Conservation (phyloP, 2,329 filamentous ascomycete genomes). For the Dendrostoma leiphaemia region DNA sequence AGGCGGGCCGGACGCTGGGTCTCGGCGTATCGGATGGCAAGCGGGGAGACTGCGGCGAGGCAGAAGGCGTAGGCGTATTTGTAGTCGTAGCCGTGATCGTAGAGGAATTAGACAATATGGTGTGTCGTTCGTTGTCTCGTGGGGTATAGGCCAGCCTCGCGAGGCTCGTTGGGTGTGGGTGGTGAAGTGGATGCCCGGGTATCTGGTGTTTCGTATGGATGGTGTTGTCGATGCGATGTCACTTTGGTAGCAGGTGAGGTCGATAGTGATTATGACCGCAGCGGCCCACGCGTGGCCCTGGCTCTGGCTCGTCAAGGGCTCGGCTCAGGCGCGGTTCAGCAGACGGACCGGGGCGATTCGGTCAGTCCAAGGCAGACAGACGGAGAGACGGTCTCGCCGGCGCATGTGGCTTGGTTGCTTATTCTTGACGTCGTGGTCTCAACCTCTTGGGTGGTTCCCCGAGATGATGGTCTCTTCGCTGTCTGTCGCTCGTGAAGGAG, state of each 20-base stretch:
- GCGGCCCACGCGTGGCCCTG: background rate
- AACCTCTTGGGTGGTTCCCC: too few species aligned
- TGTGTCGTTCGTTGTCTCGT: constrained; percentile 1
- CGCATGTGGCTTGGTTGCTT: background rate
- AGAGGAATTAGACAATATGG: background rate
- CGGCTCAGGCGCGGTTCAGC: background rate
- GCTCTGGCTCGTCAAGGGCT: background rate
- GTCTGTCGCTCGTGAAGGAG: too few species aligned
- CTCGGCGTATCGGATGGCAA: background rate
- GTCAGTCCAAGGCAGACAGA: too few species aligned
- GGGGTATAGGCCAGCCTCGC: constrained; percentile 8
- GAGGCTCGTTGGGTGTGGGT: constrained; percentile 1
- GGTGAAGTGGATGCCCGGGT: too few species aligned
- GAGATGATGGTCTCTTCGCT: too few species aligned
- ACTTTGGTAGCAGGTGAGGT: too few species aligned
- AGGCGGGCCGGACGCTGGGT: constrained; percentile 6
- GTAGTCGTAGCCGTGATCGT: too few species aligned
- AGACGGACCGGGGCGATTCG: too few species aligned
- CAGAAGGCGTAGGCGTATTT: background rate
- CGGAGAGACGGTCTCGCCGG: too few species aligned
- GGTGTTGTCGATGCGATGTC: background rate
- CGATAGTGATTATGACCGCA: too few species aligned
- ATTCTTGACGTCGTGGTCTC: background rate
- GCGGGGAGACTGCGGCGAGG: background rate
- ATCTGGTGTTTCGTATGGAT: background rate